Evolutionary conservation across 2,329 filamentous ascomycete genomes (phyloP), one percentile per base, ranked within the genome.

Genomic region (Fusarium pininemorale): DNA sequence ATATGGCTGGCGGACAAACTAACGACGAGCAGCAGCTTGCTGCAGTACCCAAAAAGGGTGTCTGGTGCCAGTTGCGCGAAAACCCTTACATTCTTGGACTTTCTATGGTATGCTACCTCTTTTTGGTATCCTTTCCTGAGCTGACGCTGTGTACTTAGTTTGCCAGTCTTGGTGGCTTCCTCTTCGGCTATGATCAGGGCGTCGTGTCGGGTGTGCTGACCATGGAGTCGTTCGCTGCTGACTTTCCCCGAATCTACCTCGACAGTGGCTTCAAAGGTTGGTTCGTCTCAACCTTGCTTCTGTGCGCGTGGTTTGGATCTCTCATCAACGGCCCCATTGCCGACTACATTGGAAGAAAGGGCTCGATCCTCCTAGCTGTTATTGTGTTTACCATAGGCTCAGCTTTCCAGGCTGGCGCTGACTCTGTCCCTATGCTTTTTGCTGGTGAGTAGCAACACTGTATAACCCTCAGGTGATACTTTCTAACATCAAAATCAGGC

Each of bases 211-310:
- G 83, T 15, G 82, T 80, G 15, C 70, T 83, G 28, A 78, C 80
- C 54, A 81, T 84, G 81, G 75, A 79, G 22, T 56, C 79, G 42
- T 83, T 83, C 63, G 71, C 78, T 24, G 64, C 76, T 13, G 73
- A 77, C 1, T 83, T 83, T 66, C 76, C 78, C 80, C 26, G 80
- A 81, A 6, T 76, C 75, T 1, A 76, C 14, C 75, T 82, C 10
- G 85, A 85, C 10, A 81, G 83, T 8, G 83, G 84, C 9, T 78
- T 79, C 53, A 73, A 75, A 55, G 75, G 75, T n/a, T 78, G 86
- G 39, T 87, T 87, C 81, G 86, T 87, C 70, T 85, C 87, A 7
- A 86, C 86, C 16, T 85, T 84, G 16, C 78, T 88, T 10, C 79
- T 88, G 1, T 81, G 84, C 63, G 86, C 85, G 13, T 87, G 85